Percentiles rank a stretch among this genome's conserved stretches.
phyloP scores from a whole-genome alignment of 1,284 basidiomycete species.

The Meira nashicola region DNA sequence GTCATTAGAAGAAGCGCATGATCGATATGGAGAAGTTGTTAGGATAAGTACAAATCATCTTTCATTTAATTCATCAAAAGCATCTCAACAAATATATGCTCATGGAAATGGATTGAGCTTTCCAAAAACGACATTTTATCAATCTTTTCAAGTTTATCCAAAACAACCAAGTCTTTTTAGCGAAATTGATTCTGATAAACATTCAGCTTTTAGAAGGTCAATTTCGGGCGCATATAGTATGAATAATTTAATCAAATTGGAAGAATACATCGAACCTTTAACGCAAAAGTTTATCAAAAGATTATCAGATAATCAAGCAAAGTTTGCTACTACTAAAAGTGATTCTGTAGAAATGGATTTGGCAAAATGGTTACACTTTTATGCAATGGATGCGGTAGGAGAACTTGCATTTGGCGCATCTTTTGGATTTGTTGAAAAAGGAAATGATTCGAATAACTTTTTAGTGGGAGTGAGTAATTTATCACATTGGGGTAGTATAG shows the following conservation, averaged over 20 bases:
- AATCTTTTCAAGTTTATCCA: conserved; percentile 29
- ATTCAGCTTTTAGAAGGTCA: conserved; percentile 28
- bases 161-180: conserved; percentile 35
- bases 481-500: conserved; percentile 34
- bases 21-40: conserved; percentile 30
- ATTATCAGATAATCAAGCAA: conserved; percentile 19
- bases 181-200: conserved; percentile 35
- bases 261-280: conserved; percentile 34
- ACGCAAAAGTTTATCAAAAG: conserved; percentile 22
- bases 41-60: conserved; percentile 39
- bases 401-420: conserved; percentile 24
- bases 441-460: conserved; percentile 13
- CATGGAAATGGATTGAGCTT: conserved; percentile 27
- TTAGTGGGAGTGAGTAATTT: conserved; percentile 33
- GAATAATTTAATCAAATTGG: conserved; percentile 35
- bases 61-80: conserved; percentile 27
- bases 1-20: conserved; percentile 22
- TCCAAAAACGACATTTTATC: conserved; percentile 32
- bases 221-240: conserved; percentile 40
- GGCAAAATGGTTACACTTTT: conserved; percentile 36
- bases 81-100: conserved; percentile 37
- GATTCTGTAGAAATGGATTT: conserved; percentile 22
- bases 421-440: conserved; percentile 9
- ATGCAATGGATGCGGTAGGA: conserved; percentile 41
- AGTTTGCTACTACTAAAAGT: conserved; percentile 4